Evolutionary conservation across 495 filamentous ascomycete genomes (phyloP).

Genomic region (Penicillium antarcticum): DNA sequence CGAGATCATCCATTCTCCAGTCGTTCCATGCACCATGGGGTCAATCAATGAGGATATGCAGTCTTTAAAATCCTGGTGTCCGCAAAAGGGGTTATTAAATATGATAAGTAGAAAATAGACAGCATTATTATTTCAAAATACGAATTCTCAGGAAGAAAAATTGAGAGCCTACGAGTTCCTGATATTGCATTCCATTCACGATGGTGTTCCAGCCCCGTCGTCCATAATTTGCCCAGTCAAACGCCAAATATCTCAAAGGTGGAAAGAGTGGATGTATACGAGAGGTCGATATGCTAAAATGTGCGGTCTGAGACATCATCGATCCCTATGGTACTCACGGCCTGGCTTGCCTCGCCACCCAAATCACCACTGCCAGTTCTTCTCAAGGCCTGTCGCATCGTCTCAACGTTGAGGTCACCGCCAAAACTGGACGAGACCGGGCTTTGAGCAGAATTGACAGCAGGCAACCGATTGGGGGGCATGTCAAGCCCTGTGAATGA

Average conservation of each 20-base stretch:
- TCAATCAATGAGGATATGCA: no score
- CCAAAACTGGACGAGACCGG: slow-evolving; percentile 46
- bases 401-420: slow-evolving; percentile 81
- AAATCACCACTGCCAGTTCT: slow-evolving; percentile 81
- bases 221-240: not conserved
- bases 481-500: slow-evolving; percentile 65
- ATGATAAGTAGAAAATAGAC: slow-evolving; percentile 1
- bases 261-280: no score
- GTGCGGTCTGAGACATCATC: slow-evolving; percentile 31
- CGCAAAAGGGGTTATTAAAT: slow-evolving; percentile 13
- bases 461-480: slow-evolving; percentile 41
- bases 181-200: no score
- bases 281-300: slow-evolving; percentile 11
- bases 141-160: not conserved
- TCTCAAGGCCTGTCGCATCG: slow-evolving; percentile 73
- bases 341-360: slow-evolving; percentile 57
- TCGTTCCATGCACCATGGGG: no score
- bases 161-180: not conserved
- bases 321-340: slow-evolving; percentile 53
- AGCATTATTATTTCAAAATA: not conserved
- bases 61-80: slow-evolving; percentile 5
- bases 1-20: not conserved
- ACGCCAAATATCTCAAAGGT: not conserved
- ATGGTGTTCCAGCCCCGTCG: not conserved
- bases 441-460: slow-evolving; percentile 30